Evolutionary conservation across 441 rosid species (phyloP).

Genomic region (Erodium trifolium): DNA sequence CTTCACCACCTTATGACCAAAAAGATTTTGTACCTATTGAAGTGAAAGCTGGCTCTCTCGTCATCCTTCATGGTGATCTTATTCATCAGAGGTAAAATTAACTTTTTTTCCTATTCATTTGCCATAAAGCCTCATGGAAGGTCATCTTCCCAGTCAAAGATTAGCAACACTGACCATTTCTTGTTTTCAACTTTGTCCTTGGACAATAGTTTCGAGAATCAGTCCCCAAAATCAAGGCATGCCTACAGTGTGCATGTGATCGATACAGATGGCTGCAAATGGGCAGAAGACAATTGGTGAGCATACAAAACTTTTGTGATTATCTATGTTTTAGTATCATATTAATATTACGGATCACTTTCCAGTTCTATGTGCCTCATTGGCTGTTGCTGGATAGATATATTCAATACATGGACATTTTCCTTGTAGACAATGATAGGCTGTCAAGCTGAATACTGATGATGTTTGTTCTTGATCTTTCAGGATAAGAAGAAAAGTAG

Average conservation of each 20-base stretch:
- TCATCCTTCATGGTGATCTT: slow-evolving; percentile 80
- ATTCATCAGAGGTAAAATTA: slow-evolving; percentile 72
- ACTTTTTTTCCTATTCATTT: slow-evolving; percentile 2
- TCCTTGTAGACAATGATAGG: too few relatives aligned
- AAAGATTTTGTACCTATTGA: slow-evolving; percentile 77
- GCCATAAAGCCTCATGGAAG: slow-evolving; percentile 2
- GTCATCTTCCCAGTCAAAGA: neutral
- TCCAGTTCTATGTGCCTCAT: neutral
- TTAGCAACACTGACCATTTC: slow-evolving; percentile 5
- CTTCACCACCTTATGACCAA: slow-evolving; percentile 66
- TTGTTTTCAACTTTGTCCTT: slow-evolving; percentile 13
- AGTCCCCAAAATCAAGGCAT: slow-evolving; percentile 80
- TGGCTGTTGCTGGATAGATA: neutral
- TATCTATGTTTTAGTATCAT: neutral
- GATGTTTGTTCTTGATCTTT: slow-evolving; percentile 13
- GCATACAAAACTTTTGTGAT: slow-evolving; percentile 9
- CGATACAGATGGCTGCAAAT: slow-evolving; percentile 87
- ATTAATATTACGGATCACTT: neutral
- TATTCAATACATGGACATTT: too few relatives aligned
- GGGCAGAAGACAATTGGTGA: slow-evolving; percentile 85
- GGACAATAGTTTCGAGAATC: slow-evolving; percentile 67
- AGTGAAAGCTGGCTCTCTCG: slow-evolving; percentile 87
- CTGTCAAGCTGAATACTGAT: neutral
- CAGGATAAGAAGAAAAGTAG: slow-evolving; percentile 74
- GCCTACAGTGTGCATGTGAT: slow-evolving; percentile 89